Evolutionary conservation across 2,329 filamentous ascomycete genomes (phyloP).

Genomic region (Fusarium sp.): DNA sequence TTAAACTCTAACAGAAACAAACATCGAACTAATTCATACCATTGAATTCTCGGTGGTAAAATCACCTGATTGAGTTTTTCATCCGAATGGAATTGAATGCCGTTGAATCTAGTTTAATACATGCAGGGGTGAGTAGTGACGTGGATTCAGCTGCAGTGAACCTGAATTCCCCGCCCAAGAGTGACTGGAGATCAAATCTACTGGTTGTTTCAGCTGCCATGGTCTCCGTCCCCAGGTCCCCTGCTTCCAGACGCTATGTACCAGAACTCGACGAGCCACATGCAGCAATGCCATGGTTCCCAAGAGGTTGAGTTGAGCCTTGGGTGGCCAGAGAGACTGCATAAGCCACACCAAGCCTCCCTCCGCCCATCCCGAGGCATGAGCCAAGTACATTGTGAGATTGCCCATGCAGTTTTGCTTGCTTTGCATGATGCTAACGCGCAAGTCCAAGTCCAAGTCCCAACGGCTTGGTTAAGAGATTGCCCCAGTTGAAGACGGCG

Average conservation of each 20-base stretch:
- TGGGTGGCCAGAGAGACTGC: not conserved
- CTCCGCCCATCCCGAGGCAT: slow-evolving; percentile 27
- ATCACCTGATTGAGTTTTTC: slow-evolving; percentile 1
- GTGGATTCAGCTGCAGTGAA: slow-evolving; percentile 38
- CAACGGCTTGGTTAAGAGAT: slow-evolving; percentile 28
- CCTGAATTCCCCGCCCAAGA: slow-evolving; percentile 15
- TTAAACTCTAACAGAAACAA: not conserved
- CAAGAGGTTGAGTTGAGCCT: not conserved
- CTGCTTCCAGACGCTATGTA: slow-evolving; percentile 34
- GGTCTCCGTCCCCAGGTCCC: slow-evolving; percentile 17
- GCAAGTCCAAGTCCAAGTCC: slow-evolving; percentile 9
- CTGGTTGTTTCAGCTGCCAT: slow-evolving; percentile 40
- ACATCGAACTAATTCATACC: not conserved
- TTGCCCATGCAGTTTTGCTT: slow-evolving; percentile 13
- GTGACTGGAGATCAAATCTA: slow-evolving; percentile 24
- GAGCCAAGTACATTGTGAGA: slow-evolving; percentile 17
- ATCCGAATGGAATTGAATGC: slow-evolving; percentile 8
- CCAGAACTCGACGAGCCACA: slow-evolving; percentile 33
- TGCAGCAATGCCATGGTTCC: slow-evolving; percentile 31
- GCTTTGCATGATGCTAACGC: slow-evolving; percentile 6
- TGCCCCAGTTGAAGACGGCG: slow-evolving; percentile 22
- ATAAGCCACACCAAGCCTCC: slow-evolving; percentile 30
- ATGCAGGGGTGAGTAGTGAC: slow-evolving; percentile 22
- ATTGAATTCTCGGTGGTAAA: not conserved
- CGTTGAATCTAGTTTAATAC: not conserved